A percentile compares a stretch with the other conserved stretches of the same genome.
Evolutionary conservation across 345 rosid genomes (phyloP).

Genomic region (Angophora floribunda): DNA sequence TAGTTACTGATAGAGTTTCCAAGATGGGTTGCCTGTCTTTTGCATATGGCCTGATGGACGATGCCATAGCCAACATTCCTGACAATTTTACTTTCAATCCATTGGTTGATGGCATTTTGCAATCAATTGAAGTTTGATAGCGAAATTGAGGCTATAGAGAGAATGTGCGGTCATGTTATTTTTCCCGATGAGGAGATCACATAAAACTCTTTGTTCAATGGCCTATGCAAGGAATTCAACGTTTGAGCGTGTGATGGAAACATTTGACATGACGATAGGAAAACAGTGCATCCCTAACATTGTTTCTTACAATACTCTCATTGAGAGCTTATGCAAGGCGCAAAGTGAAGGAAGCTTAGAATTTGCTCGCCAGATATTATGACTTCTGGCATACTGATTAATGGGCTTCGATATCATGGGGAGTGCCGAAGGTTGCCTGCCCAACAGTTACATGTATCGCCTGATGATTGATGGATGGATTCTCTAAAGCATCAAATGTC

Average conservation of each 20-base stretch:
- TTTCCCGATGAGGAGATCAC: too few relatives aligned
- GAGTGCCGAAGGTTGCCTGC: conserved; percentile 44
- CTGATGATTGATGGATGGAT: conserved; percentile 71
- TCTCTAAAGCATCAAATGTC: conserved; percentile 59
- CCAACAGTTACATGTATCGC: conserved; percentile 61
- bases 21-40: too few relatives aligned
- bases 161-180: too few relatives aligned
- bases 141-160: too few relatives aligned
- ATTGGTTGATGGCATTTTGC: too few relatives aligned
- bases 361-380: conserved; percentile 57
- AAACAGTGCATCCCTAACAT: conserved; percentile 71
- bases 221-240: conserved; percentile 75
- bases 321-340: conserved; percentile 79
- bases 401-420: conserved; percentile 52
- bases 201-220: conserved; percentile 44
- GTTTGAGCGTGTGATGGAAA: conserved; percentile 72
- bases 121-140: too few relatives aligned
- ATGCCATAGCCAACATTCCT: conserved; percentile 38
- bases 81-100: conserved; percentile 73
- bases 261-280: conserved; percentile 48
- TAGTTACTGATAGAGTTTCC: background rate
- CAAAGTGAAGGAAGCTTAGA: conserved; percentile 50
- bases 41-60: too few relatives aligned
- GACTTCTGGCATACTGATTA: conserved; percentile 52
- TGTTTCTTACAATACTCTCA: conserved; percentile 58